Evolutionary conservation across 2,329 filamentous ascomycete genomes (phyloP), one percentile per base, ranked within the genome.

Genomic region (Madurella fahalii): DNA sequence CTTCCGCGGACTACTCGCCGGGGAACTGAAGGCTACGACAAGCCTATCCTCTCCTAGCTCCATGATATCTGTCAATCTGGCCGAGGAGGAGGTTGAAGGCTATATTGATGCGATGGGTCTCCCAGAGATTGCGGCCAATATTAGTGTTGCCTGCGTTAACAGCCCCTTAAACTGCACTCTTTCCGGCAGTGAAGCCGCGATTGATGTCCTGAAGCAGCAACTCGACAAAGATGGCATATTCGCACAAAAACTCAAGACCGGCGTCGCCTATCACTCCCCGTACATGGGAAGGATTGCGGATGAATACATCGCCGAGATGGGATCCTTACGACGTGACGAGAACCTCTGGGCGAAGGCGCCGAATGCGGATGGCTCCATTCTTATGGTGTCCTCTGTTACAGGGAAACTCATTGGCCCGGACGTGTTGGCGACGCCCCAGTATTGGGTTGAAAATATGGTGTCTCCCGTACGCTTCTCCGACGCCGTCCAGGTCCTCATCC

Each of bases 191-290:
- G 34, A 37, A 15, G 9, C 13, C 13, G 34, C 34, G 4, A 37
- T 37, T 37, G 34, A 37, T 15, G 2, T 12, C 11, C 9, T 37
- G 75, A 75, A 45, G 11, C n/a, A 20, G n/a, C 17, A n/a, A 9
- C n/a, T 45, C 42, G 42, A 45, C 17, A 45, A 31, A 25, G 30
- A 25, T n/a, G 30, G 20, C 4, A 48, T 47, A 25, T 25, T 50
- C 39, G 34, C 31, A 31, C 15, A 13, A 15, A 48, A 47, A 18
- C 39, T 50, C 30, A 11, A 20, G 34, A 32, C 16, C 18, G 25
- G 30, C 11, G 76, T 61, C 76, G 74, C 74, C 72, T 74, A 0
- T 69, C 45, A 47, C 13, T 47, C 45, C 12, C 13, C 45, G 9
- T 18, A 17, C 17, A 47, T 47, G 45, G 4, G 16, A n/a, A 13